Base-by-base conservation (phyloP, 108 stramenopile species). In the Mediolabrus comicus region DNA sequence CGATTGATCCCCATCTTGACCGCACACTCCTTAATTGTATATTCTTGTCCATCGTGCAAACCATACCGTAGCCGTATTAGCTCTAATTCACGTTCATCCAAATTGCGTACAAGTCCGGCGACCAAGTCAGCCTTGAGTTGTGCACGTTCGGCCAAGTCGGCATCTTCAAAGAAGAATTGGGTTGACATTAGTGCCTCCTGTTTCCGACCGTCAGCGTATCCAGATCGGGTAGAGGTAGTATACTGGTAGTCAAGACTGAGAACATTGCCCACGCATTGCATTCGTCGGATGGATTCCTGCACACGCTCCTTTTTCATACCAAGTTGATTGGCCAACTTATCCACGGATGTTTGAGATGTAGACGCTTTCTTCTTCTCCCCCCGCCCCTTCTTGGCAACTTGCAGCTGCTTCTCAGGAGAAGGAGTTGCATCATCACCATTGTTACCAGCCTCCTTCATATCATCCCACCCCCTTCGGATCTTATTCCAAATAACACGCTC, bases 1-100 rank as follows among this genome's bases (percentile, higher is more conserved):
- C 83, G 69, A 72, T 85, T 86, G n/a, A 92, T 53, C 8, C 91
- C 94, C 89, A 95, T 90, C 33, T 75, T 85, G 9, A 79, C 81
- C 22, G 91, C 89, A 54, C 88, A 87, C 49, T 92, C 87, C 28
- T 60, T 69, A 31, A 92, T 58, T 12, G 86, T 79, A 16, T 87
- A 74, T n/a, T 77, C 77, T 38, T 60, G 69, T 2, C 94, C 94
- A 74, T 87, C 90, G 33, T 71, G 59, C 41, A 95, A 63, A 14
- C 94, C 94, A 66, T 95, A 95, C 26, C 91, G 75, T 38, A 95
- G 55, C 31, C 91, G 79, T 67, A 95, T 77, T 19, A 95, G 67
- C 9, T 81, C 81, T 19, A 85, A 78, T 64, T 95, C 94, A 11
- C 83, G 54, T 7, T 79, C 80, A 30, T 79, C 80, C 41, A 95